phyloP scores from a whole-genome alignment of 129 eudicot species.

The Sambucus nigra region DNA sequence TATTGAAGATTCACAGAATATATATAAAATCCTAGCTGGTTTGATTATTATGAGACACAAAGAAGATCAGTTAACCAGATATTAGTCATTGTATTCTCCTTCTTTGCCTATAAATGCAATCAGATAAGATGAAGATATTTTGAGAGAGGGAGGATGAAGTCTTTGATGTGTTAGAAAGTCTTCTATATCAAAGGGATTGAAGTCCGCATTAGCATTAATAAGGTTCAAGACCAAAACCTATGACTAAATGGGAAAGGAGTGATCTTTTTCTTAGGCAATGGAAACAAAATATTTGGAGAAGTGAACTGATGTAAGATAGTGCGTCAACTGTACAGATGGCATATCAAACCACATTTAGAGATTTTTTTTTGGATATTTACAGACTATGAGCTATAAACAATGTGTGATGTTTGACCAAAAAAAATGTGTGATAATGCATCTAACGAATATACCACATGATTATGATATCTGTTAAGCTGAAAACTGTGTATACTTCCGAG shows the following conservation, averaged over 20 bases:
- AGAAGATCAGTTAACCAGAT: too few relatives aligned
- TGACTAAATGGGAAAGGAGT: conserved; percentile 27
- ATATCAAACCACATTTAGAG: too few relatives aligned
- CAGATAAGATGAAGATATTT: background rate
- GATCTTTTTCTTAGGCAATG: background rate
- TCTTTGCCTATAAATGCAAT: conserved; percentile 1
- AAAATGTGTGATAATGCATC: too few relatives aligned
- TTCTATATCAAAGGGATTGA: conserved; percentile 2
- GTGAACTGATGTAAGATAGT: conserved; percentile 28
- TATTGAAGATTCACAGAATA: too few relatives aligned
- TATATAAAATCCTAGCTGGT: too few relatives aligned
- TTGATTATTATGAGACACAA: too few relatives aligned
- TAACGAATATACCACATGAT: too few relatives aligned
- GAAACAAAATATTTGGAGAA: conserved; percentile 3
- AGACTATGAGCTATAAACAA: too few relatives aligned
- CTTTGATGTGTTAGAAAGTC: conserved; percentile 9
- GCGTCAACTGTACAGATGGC: conserved; percentile 32
- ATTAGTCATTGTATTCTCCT: background rate
- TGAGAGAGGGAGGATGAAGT: background rate
- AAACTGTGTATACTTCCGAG: too few relatives aligned
- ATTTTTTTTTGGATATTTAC: too few relatives aligned
- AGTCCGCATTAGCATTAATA: conserved; percentile 19
- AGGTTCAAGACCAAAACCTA: conserved; percentile 20
- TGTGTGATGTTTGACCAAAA: too few relatives aligned
- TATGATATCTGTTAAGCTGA: too few relatives aligned